Percentiles rank a stretch among this genome's conserved stretches.
phyloP scores from a whole-genome alignment of 768 basidiomycete species.

The Amanita brunnescens region DNA sequence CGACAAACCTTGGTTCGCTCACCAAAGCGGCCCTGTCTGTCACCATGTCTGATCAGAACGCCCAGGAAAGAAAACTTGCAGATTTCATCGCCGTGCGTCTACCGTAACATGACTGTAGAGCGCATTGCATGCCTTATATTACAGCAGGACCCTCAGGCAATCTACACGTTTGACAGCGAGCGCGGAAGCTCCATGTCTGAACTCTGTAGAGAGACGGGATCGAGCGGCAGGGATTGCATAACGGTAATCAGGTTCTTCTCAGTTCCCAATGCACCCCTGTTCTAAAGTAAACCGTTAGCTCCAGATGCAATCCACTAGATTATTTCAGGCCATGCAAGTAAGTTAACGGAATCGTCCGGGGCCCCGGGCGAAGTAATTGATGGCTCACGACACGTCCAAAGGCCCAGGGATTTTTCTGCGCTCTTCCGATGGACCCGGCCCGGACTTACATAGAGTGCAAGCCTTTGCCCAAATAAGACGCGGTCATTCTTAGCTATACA shows the following conservation, averaged over 20 bases:
- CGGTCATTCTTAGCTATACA: not conserved
- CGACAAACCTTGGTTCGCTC: not conserved
- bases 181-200: conserved; percentile 48
- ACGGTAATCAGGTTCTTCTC: conserved; percentile 29
- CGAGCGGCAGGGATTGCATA: conserved; percentile 43
- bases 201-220: conserved; percentile 42
- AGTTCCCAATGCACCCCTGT: not conserved
- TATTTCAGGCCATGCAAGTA: conserved; percentile 72
- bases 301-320: conserved; percentile 49
- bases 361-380: too few relatives aligned
- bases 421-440: conserved; percentile 55
- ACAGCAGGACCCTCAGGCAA: conserved; percentile 39
- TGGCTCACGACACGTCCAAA: conserved; percentile 16
- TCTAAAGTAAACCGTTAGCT: conserved; percentile 27
- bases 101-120: not conserved
- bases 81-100: conserved; percentile 8
- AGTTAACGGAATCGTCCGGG: conserved; percentile 5
- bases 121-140: not conserved
- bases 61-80: conserved; percentile 12
- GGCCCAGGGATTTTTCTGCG: conserved; percentile 63
- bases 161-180: conserved; percentile 58
- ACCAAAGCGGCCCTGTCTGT: not conserved
- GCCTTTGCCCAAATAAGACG: conserved; percentile 40
- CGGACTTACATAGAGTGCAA: conserved; percentile 64
- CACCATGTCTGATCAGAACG: conserved; percentile 9